Evolutionary conservation across 2,329 filamentous ascomycete genomes (phyloP).

Genomic region (Tolypocladium pustulatum): DNA sequence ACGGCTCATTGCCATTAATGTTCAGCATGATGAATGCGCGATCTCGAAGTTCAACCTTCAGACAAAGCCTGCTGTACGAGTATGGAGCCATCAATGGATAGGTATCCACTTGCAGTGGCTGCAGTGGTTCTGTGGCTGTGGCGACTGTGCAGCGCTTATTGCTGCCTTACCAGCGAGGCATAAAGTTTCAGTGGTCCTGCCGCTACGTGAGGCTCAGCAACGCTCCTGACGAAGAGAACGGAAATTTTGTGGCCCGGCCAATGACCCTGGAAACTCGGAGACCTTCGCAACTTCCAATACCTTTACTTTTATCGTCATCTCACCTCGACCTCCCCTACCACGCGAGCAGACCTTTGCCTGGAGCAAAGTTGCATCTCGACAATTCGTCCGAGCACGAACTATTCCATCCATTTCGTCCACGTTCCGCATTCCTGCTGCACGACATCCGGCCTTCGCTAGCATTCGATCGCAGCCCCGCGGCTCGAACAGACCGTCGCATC

Average conservation of each 20-base stretch:
- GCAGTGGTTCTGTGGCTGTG: not conserved
- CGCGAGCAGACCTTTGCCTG: constrained; percentile 23
- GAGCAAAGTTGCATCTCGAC: constrained; percentile 22
- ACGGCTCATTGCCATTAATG: no score
- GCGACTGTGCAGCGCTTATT: not conserved
- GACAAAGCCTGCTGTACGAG: no score
- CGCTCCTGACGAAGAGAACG: not conserved
- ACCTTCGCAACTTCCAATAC: constrained; percentile 8
- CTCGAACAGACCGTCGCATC: constrained; percentile 7
- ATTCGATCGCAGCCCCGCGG: constrained; percentile 9
- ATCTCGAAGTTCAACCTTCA: no score
- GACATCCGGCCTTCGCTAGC: not conserved
- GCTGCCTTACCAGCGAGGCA: not conserved
- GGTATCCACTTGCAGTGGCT: not conserved
- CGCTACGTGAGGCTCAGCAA: not conserved
- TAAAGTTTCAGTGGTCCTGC: not conserved
- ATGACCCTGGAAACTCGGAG: not conserved
- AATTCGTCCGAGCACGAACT: constrained; percentile 13
- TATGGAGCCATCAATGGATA: no score
- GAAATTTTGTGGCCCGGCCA: not conserved
- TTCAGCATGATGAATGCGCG: no score
- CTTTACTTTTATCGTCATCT: constrained; percentile 7
- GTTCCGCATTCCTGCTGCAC: constrained; percentile 4
- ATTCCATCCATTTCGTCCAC: constrained; percentile 14
- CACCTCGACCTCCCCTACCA: constrained; percentile 7